Percentiles rank a stretch among this genome's conserved stretches.
These are phyloP conservation scores for Rubia tinctorum DNA, from an alignment of 305 asterid genomes.

Conservation along the genomic window DNA sequence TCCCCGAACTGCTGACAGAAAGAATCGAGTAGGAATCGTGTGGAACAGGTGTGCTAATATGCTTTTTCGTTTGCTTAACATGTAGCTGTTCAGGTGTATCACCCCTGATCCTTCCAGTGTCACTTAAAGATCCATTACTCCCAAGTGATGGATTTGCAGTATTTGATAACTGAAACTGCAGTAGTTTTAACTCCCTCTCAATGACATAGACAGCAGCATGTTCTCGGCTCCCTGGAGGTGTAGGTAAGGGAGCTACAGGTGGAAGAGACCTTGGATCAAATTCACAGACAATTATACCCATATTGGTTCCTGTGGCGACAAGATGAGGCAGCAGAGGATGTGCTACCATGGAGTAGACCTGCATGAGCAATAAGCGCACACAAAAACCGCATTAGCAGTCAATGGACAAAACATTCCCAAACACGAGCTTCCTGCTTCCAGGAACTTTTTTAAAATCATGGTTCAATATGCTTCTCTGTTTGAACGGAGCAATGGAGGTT, in stretches of 20 bases:
- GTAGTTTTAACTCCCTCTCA: conserved; percentile 79
- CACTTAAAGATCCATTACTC: conserved; percentile 86
- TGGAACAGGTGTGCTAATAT: conserved; percentile 83
- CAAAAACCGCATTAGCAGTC: neutral
- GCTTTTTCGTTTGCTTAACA: conserved; percentile 89
- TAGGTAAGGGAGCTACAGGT: conserved; percentile 80
- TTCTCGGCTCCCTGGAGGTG: conserved; percentile 71
- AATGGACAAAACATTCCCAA: neutral
- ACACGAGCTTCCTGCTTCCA: conserved; percentile 1
- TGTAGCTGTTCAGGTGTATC: conserved; percentile 76
- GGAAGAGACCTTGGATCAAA: conserved; percentile 93
- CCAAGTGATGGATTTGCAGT: conserved; percentile 85
- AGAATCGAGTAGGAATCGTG: conserved; percentile 86
- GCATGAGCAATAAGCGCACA: conserved; percentile 14
- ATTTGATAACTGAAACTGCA: conserved; percentile 85
- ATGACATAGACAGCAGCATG: conserved; percentile 85
- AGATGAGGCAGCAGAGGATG: conserved; percentile 93
- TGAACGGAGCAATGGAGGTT: neutral
- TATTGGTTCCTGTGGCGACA: conserved; percentile 92
- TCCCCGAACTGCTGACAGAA: conserved; percentile 93
- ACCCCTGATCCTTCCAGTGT: conserved; percentile 82
- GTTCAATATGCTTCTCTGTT: neutral
- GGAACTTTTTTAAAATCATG: neutral
- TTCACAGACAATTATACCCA: conserved; percentile 90
- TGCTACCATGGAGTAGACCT: conserved; percentile 95